A percentile compares a stretch with the other conserved stretches of the same genome.
phyloP scores from a whole-genome alignment of 306 rosid genomes.

The Dalbergia oliveri region DNA sequence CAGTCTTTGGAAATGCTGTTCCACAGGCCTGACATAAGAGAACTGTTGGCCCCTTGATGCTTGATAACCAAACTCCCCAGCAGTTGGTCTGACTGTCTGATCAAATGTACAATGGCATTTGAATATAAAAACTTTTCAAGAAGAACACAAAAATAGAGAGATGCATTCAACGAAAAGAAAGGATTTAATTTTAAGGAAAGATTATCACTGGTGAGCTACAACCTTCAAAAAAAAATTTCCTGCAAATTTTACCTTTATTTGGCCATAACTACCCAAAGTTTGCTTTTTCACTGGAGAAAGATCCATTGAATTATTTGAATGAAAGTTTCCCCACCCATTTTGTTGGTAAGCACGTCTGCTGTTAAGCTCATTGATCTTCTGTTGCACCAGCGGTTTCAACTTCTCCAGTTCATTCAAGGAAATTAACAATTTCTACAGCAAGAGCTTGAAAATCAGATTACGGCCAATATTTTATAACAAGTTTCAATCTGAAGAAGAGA shows the following conservation, averaged over 20 bases:
- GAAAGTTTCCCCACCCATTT: constrained; percentile 57
- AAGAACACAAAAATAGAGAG: constrained; percentile 23
- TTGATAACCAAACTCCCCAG: constrained; percentile 51
- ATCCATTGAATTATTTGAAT: constrained; percentile 57
- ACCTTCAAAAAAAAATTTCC: constrained; percentile 10
- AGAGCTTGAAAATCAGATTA: constrained; percentile 43
- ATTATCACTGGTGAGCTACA: constrained; percentile 13
- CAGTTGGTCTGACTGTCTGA: constrained; percentile 69
- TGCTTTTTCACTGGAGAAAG: constrained; percentile 61
- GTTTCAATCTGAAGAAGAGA: constrained; percentile 22
- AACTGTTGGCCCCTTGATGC: constrained; percentile 67
- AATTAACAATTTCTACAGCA: constrained; percentile 67
- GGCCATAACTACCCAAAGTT: constrained; percentile 47
- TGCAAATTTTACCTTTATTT: constrained; percentile 60
- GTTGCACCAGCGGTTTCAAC: constrained; percentile 84
- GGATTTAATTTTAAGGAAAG: constrained; percentile 26
- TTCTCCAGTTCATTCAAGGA: constrained; percentile 85
- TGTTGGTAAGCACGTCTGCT: constrained; percentile 54
- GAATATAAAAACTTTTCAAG: constrained; percentile 33
- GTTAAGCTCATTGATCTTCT: constrained; percentile 73
- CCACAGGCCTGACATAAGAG: constrained; percentile 62
- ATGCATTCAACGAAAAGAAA: constrained; percentile 21
- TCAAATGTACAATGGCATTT: constrained; percentile 46
- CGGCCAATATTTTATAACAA: background rate
- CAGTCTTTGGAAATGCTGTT: constrained; percentile 64